Evolutionary conservation across 176 grass and related monocot genomes (phyloP), one percentile per base, ranked within the genome.

Genomic region (Rhipidocladum racemiflorum): DNA sequence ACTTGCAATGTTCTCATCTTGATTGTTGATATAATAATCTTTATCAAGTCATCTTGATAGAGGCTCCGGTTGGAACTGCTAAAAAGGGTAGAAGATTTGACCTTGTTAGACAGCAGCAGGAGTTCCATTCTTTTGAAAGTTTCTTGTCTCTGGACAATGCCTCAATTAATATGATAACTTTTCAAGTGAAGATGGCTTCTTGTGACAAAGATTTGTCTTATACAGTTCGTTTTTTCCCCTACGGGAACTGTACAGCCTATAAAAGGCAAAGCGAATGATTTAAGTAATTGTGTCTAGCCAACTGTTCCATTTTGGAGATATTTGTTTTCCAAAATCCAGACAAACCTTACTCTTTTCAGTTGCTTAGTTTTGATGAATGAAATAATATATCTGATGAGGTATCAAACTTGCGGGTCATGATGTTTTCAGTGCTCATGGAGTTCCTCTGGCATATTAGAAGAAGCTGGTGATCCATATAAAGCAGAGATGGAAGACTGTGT

Each of bases 361-460:
- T 68, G n/a, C 29, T 68, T 7, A 50, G 28, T 87, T 75, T 10
- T 60, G 40, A 80, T 27, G 14, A 17, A 68, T 28, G 62, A 74
- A 46, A 32, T 39, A 30, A 40, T 72, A 34, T 49, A 27, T 63
- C 38, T 84, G 63, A 84, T 65, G 46, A 46, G 65, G 63, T 44
- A 82, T 86, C 65, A 64, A 39, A 80, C 59, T 88, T 82, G 71
- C 75, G 95, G 96, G 96, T 90, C 54, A 95, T 91, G 96, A 88
- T 99, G 88, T 99, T 99, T 93, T 99, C 90, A 99, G 96, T 90
- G 96, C 96, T 86, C 96, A 99, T 85, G 96, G 96, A 78, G 96
- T 99, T 45, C 96, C 96, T 65, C 72, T 99, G 56, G 96, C 96
- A 70, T 99, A 99, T 75, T 99, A 50, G 92, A 99, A 88, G 92